Evolutionary conservation across 768 basidiomycete species (phyloP).

Genomic region (Gymnopilus junonius): DNA sequence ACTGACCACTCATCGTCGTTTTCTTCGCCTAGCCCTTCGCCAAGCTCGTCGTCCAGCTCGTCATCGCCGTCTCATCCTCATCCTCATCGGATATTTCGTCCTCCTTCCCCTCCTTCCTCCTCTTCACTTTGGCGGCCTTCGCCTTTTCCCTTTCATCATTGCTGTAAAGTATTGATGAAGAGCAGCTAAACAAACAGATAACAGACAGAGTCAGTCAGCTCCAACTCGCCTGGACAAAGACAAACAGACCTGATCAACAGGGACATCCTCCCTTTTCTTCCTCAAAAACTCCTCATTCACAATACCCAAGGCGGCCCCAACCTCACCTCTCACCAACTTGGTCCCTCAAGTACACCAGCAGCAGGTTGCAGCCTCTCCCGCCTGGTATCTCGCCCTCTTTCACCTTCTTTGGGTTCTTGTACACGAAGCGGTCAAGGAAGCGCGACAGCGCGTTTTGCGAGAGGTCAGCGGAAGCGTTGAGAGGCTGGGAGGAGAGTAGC

Average conservation of each 20-base stretch:
- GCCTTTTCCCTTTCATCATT: constrained; percentile 63
- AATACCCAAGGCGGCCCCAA: constrained; percentile 38
- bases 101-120: constrained; percentile 36
- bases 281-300: constrained; percentile 84
- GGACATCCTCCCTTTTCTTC: constrained; percentile 69
- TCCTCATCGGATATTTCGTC: constrained; percentile 41
- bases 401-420: constrained; percentile 89
- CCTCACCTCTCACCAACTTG: constrained; percentile 70
- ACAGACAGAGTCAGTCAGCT: background rate
- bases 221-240: background rate
- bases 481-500: constrained; percentile 69
- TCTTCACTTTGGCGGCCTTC: constrained; percentile 43
- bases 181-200: constrained; percentile 68
- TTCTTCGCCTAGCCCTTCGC: constrained; percentile 31
- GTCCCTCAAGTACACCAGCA: constrained; percentile 72
- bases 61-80: constrained; percentile 41
- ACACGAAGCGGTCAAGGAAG: constrained; percentile 97
- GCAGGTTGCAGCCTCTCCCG: constrained; percentile 88
- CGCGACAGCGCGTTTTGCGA: constrained; percentile 91
- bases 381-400: constrained; percentile 34
- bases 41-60: constrained; percentile 38
- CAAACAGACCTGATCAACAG: constrained; percentile 78
- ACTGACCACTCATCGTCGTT: constrained; percentile 31
- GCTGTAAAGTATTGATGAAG: constrained; percentile 89
- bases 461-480: constrained; percentile 87